A percentile compares a stretch with the other conserved stretches of the same genome.
These are phyloP conservation scores for Tephrocybe sp. DNA, from an alignment of 768 basidiomycete genomes.

Conservation along the genomic window DNA sequence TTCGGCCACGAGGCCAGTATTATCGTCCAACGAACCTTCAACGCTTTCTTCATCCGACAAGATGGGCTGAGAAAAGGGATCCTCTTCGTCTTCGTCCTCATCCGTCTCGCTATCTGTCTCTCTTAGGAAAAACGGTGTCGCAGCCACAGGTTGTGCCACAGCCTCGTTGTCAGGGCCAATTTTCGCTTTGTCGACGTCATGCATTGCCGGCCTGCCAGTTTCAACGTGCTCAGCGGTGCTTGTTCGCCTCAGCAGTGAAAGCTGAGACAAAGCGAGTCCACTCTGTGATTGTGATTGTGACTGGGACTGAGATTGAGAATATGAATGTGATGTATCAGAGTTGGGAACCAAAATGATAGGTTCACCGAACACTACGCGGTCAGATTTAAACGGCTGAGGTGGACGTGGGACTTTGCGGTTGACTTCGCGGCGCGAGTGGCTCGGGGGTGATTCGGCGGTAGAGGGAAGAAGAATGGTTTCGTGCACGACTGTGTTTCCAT, in stretches of 20 bases:
- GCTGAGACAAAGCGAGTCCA: conserved; percentile 15
- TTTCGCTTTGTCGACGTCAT: background rate
- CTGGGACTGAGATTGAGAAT: conserved; percentile 30
- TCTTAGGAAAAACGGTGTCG: background rate
- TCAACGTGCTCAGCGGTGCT: background rate
- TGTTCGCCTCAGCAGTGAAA: conserved; percentile 9
- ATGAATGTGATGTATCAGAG: conserved; percentile 47
- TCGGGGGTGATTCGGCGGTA: conserved; percentile 2
- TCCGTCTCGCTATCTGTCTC: background rate
- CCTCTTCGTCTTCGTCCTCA: background rate
- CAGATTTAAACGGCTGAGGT: conserved; percentile 24
- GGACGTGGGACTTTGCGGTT: conserved; percentile 49
- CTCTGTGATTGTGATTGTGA: conserved; percentile 27
- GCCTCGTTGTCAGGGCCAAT: background rate
- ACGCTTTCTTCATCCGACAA: background rate
- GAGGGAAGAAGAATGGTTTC: conserved; percentile 12
- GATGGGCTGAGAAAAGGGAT: background rate
- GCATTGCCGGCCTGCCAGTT: background rate
- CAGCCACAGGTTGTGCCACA: background rate
- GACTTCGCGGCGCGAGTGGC: conserved; percentile 22
- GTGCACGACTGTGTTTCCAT: background rate
- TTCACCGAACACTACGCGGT: conserved; percentile 24
- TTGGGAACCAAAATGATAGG: conserved; percentile 51
- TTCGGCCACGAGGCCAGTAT: background rate
- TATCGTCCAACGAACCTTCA: too few species aligned